phyloP scores from a whole-genome alignment of 768 basidiomycete species.

The Mycena sanguinolenta region DNA sequence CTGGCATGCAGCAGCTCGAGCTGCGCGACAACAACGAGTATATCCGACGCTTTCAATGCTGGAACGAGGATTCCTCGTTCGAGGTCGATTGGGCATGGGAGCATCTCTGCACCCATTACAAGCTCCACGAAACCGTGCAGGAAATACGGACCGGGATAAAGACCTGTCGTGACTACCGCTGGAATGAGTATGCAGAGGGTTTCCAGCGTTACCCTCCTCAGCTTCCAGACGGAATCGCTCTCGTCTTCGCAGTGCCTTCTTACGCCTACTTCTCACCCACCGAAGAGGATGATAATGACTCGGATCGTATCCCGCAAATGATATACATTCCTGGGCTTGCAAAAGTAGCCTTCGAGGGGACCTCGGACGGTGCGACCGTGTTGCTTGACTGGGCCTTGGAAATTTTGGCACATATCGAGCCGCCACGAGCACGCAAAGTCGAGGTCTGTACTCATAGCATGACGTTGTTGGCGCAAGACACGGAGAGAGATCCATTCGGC shows the following conservation, averaged over 20 bases:
- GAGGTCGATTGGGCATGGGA: constrained; percentile 2
- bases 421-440: background rate
- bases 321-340: constrained; percentile 1
- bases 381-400: background rate
- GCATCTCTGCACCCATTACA: background rate
- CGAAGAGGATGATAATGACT: background rate
- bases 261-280: background rate
- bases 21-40: background rate
- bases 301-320: background rate
- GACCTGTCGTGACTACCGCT: background rate
- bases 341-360: background rate
- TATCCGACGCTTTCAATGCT: constrained; percentile 4
- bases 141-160: constrained; percentile 6
- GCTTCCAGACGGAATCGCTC: background rate
- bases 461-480: too few species aligned
- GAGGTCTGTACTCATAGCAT: background rate
- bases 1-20: background rate
- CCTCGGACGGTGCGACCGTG: background rate
- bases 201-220: constrained; percentile 2
- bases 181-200: background rate
- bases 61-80: constrained; percentile 6
- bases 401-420: background rate
- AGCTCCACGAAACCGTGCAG: constrained; percentile 19
- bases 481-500: background rate
- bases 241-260: background rate